Percentiles rank a stretch among this genome's conserved stretches.
Evolutionary conservation across 176 grass and related monocot species (phyloP).

Genomic region (Zoysia pacifica): DNA sequence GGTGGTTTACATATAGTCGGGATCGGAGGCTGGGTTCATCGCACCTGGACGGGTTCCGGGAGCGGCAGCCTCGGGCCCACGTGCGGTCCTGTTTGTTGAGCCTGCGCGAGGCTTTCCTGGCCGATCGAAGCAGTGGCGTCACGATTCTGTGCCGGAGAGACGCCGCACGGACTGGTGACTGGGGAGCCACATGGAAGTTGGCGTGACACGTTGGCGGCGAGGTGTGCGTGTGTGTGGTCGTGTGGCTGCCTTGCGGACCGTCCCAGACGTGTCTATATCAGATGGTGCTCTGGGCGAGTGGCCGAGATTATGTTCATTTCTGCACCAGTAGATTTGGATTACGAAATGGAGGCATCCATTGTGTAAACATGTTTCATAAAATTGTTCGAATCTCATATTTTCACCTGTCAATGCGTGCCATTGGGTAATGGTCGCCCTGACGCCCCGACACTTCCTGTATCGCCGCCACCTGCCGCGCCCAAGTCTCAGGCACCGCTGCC

Average conservation of each 20-base stretch:
- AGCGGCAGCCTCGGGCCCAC: background rate
- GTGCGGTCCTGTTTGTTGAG: background rate
- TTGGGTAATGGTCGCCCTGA: too few relatives aligned
- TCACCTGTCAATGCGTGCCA: too few relatives aligned
- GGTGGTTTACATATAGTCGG: constrained; percentile 48
- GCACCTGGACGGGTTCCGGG: constrained; percentile 61
- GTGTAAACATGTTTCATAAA: background rate
- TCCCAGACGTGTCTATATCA: background rate
- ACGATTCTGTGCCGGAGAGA: background rate
- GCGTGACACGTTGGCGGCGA: background rate
- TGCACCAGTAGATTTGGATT: background rate
- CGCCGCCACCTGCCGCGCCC: too few relatives aligned
- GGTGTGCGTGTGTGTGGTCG: background rate
- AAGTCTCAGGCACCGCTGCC: too few relatives aligned
- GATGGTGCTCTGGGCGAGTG: background rate
- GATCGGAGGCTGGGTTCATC: constrained; percentile 40
- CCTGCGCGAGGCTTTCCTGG: constrained; percentile 15
- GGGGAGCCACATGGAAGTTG: constrained; percentile 29
- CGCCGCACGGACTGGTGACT: background rate
- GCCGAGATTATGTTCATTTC: background rate
- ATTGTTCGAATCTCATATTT: too few relatives aligned
- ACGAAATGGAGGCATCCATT: background rate
- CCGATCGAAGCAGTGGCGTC: constrained; percentile 68
- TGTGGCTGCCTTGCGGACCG: constrained; percentile 31
- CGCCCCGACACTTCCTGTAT: too few relatives aligned